Base-by-base conservation (phyloP, 805 yeast genomes). In the Cyberlindnera saturnus region DNA sequence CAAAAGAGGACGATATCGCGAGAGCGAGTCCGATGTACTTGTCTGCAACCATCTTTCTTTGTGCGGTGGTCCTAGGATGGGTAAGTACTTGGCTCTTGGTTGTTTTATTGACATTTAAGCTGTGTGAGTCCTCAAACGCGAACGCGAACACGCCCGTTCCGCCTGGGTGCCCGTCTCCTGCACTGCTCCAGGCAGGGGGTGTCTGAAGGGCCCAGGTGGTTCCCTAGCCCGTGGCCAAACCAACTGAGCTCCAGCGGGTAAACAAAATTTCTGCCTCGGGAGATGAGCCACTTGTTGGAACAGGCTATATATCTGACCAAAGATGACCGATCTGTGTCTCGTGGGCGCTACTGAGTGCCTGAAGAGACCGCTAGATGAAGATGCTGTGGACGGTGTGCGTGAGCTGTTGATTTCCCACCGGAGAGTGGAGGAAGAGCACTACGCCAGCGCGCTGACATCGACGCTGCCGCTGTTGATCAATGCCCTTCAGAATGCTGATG, bases 1-100 rank as follows among this genome's bases (percentile, higher is more conserved):
- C 96, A 55, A 88, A 67, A 17, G 96, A 87, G 38, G 91, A 82
- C 50, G 88, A 75, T 64, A 88, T 81, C 43, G 96, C 96, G 52
- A 88, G 74, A 13, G 88, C 90, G 46, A 88, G 75, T 17, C 96
- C 96, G 47, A 88, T 84, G 60, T 86, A 88, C 62, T 89, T 88
- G 49, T 88, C 96, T 55, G 87, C 95, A 59, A 58, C 62, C 62
- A 58, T 57, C 17, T 15, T 44, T 32, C 14, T 31, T 18, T 23
- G 28, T 8, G 28, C 11, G 5, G 28, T 9, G 4, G 28, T 10
- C 11, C 4, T 23, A 23, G 28, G 28, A 23, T 23, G 14, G 28
- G 28, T 23, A 2, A 23, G 11, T 8, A 8, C 28, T 23, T 23
- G 4, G 4, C 11, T 9, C 11, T 10, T 9, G 28, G 11, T 10